Evolutionary conservation across 2,329 filamentous ascomycete genomes (phyloP).

Genomic region (Pseudocercospora crystallina): DNA sequence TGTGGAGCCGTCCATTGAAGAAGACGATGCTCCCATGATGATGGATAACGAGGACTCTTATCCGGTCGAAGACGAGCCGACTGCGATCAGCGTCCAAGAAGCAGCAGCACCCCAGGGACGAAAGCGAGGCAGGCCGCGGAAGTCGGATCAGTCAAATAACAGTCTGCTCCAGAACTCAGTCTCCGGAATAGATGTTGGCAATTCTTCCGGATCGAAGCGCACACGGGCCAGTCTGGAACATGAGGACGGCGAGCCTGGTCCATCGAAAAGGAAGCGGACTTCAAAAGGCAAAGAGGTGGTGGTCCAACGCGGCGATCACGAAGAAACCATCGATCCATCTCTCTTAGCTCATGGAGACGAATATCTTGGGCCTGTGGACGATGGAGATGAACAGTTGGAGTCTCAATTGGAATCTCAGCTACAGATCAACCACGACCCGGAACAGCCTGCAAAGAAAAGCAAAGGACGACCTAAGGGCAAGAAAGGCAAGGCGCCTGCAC

Average conservation of each 20-base stretch:
- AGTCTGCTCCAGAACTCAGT: conserved; percentile 14
- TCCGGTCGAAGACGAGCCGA: conserved; percentile 13
- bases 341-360: conserved; percentile 14
- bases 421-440: conserved; percentile 9
- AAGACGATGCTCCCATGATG: conserved; percentile 14
- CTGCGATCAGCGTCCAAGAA: conserved; percentile 10
- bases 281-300: conserved; percentile 11
- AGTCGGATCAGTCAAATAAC: conserved; percentile 21
- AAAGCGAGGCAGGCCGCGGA: conserved; percentile 21
- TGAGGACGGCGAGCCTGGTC: conserved; percentile 8
- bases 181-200: neutral
- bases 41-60: conserved; percentile 17
- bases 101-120: conserved; percentile 14
- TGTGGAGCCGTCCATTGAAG: conserved; percentile 24
- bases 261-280: conserved; percentile 21
- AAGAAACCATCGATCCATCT: conserved; percentile 17
- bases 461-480: conserved; percentile 19
- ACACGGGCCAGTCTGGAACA: conserved; percentile 18
- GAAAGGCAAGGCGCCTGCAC: conserved; percentile 16
- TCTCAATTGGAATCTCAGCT: conserved; percentile 21
- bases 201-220: conserved; percentile 19
- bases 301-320: conserved; percentile 13
- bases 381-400: conserved; percentile 13
- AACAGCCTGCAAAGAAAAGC: conserved; percentile 12
- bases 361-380: conserved; percentile 14